Base-by-base conservation (phyloP, 2,329 filamentous ascomycete species). In the Knoxdaviesia capensis region DNA sequence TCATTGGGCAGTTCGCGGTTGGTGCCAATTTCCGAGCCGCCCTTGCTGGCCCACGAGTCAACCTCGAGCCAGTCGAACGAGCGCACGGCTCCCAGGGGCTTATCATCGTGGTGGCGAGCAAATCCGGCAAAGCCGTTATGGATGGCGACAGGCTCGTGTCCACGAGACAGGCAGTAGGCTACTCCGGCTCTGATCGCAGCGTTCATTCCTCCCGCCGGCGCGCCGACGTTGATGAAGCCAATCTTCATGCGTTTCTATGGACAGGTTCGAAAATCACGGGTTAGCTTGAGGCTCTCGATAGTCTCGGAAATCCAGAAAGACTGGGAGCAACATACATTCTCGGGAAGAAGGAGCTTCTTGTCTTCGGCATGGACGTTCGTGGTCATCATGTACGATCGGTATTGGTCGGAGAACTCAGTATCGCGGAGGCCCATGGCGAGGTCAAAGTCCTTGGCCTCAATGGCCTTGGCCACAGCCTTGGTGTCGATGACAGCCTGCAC, bases 71-170 rank as follows among this genome's bases (percentile, higher is more conserved):
- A 98, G 50, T 79, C 67, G 45, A 96, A 82, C 35, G 81, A 73
- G 32, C 87, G 79, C 6, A 98, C 87, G 3, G 90, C 76, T 35
- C 86, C 80, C 1, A 84, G 46, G 0, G 87, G 87, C 53, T 77
- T 66, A 55, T 96, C 88, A 32, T 66, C 78, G 56, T 96, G 85
- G 59, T 98, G 90, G 39, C 90, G 77, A 42, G 85, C 80, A 44
- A 98, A 77, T 10, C 90, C 90, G 32, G 90, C 85, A 60, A 98
- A 98, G 30, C 90, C 90, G 53, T 98, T 98, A 63, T 96, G 83
- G 43, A 98, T 86, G 11, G 85, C 88, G 52, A 96, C 59, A 4
- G 90, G 83, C 41, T 84, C 85, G 58, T 98, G 90, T n/a, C 90
- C 90, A 45, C 86, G 76, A 38, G 82, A 81, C 44, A 93, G 60